Base-by-base conservation (phyloP, 1,139 yeast species). In the Yamadazyma jaroonii region DNA sequence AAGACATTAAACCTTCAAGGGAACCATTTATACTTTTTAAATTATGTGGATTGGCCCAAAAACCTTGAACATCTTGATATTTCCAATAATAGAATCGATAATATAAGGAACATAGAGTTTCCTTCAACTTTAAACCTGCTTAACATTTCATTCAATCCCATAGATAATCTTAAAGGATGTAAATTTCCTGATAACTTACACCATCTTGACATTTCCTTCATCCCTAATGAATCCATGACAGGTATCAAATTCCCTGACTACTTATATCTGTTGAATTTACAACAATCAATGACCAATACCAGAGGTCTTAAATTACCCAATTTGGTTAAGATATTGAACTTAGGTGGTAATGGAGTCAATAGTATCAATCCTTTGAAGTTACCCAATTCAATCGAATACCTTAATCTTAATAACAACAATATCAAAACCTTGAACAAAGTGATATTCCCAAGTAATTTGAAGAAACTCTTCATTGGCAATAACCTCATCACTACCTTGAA, bases 161-260 rank as follows among this genome's bases (percentile, higher is more conserved):
- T 71, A 12, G 77, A 71, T 39, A 64, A 64, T 35, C 57, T 71
- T 22, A 64, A 67, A 43, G 74, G 74, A 8, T 64, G 57, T 11
- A 62, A 59, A 38, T 69, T 71, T 36, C 76, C 76, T 3, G 74
- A 67, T 17, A 43, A 50, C 11, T 47, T 71, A 32, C 53, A 53
- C 32, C 58, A 57, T 41, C 54, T 71, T 43, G 76, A 71, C 41
- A 46, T 67, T 5, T 67, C 74, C 3, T 64, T 67, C 42, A 62
- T 70, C 10, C 76, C 77, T 3, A 71, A 69, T 45, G 77, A 71
- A 42, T 62, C 74, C 5, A 70, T 71, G 77, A 62, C 75, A 0
- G 74, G 76, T 0, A 62, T 71, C 9, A 67, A 67, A 40, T 69
- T 71, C 38, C 77, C 77, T 0, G 77, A 71, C 37, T 59, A 53